Base-by-base conservation (phyloP, 2,329 filamentous ascomycete genomes). In the Clonostachys byssicola region DNA sequence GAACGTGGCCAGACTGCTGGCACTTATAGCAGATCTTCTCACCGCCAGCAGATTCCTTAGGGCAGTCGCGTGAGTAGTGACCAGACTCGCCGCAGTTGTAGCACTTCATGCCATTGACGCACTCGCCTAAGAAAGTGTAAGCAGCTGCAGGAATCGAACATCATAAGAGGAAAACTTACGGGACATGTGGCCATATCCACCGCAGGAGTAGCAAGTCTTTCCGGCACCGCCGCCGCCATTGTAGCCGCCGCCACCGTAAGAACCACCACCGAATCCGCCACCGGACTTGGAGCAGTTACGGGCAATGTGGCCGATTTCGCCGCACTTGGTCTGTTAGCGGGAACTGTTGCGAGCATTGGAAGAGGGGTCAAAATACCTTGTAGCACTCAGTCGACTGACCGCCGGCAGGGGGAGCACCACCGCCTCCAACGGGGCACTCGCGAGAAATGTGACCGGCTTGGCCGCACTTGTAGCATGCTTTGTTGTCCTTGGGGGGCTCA, bases 1-100 rank as follows among this genome's bases (percentile, higher is more conserved):
- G 92, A 67, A 97, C 87, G 75, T 96, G 92, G 60, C 92, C 92
- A 57, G 78, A 66, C 71, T 85, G 80, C 73, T 85, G 81, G 80
- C 82, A 97, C 80, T 95, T 95, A 83, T 99, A 99, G 86, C 94
- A 99, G 67, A 96, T 91, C 70, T 95, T 92, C 81, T 97, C 92
- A 64, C 85, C 82, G 57, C 83, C 81, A 59, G 85, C 82, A 50
- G 89, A 88, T 74, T 96, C 92, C 67, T 92, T 92, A 60, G 92
- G 88, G 81, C 94, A 99, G 72, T 99, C 94, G 56, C 92, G 88
- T 56, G 89, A 95, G 69, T 96, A 84, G 73, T 97, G 92, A 53
- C 94, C 92, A 59, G 92, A 88, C 77, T 96, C 91, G 64, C 82
- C 82, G 59, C 94, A 97, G 84, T 96, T 96, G 85, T 97, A 99